Base-by-base conservation (phyloP, 2,329 filamentous ascomycete species). In the Orbilia ellipsospora region DNA sequence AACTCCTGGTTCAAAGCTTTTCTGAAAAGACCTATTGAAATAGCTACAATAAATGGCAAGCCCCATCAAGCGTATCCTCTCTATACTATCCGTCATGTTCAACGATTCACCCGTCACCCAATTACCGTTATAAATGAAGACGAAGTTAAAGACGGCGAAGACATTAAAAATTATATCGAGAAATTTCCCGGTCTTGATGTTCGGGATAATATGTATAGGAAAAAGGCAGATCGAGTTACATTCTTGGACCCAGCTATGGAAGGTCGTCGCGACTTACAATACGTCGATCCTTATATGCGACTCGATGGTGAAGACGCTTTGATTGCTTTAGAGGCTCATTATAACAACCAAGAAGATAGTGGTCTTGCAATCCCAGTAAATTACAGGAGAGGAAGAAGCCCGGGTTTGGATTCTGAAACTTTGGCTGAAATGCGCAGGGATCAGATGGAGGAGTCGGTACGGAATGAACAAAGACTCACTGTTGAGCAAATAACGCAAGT, bases 61-160 rank as follows among this genome's bases (percentile, higher is more conserved):
- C 6, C 15, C 10, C 42, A 69, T 7, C 12, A 28, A 0, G 72
- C 59, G 0, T 68, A 54, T 44, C 42, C 59, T 10, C 64, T 59
- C 16, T 45, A 60, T n/a, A 54, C 64, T 0, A 8, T 61, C 50
- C 64, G 72, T 2, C 64, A 75, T 18, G n/a, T 75, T 10, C 50
- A 65, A 7, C 44, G 31, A 4, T 61, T 28, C 12, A 26, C 57
- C 10, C 45, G 64, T 5, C 55, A 69, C 40, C 59, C 72, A 13
- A 56, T 75, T 8, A 75, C 64, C 7, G 36, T 73, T n/a, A 54
- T 69, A 42, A 60, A n/a, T 13, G 50, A 31, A 13, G 26, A 56
- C 1, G 20, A 51, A 7, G 45, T 60, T 1, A 20, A 42, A 23
- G 12, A 15, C 48, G 64, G 60, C 1, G 59, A 69, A 26, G 56